Percentiles rank a stretch among this genome's conserved stretches.
Conservation (phyloP, 768 basidiomycete species). For the Crepidotus variabilis region DNA sequence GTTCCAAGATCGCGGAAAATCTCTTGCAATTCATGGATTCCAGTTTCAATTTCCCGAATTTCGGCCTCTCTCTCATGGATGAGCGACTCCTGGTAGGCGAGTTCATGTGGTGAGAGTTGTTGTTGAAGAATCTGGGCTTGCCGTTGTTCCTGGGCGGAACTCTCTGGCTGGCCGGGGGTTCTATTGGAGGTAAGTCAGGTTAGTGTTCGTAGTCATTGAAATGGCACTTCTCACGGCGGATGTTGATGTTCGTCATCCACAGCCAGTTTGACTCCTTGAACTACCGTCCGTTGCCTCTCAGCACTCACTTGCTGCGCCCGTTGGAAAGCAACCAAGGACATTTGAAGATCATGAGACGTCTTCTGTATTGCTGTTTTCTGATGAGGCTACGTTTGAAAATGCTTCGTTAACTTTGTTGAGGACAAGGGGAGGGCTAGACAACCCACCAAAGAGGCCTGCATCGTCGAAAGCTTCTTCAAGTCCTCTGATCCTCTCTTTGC, state of each 20-base stretch:
- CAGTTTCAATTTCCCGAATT: constrained; percentile 94
- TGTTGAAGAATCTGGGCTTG: constrained; percentile 68
- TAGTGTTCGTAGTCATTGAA: neutral
- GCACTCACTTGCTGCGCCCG: constrained; percentile 87
- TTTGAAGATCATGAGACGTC: constrained; percentile 88
- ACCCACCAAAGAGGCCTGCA: constrained; percentile 60
- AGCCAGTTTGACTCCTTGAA: constrained; percentile 79
- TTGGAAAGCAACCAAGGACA: constrained; percentile 89
- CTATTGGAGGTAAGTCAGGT: constrained; percentile 8
- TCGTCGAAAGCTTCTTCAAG: constrained; percentile 78
- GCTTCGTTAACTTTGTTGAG: neutral
- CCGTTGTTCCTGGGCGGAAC: constrained; percentile 49
- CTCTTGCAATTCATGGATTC: constrained; percentile 93
- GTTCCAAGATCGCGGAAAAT: constrained; percentile 97
- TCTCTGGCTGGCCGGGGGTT: constrained; percentile 34
- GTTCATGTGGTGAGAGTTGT: constrained; percentile 84
- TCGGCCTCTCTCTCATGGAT: constrained; percentile 93
- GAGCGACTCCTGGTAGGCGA: constrained; percentile 93
- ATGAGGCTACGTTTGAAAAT: constrained; percentile 48
- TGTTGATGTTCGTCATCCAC: constrained; percentile 68
- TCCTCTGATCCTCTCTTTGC: constrained; percentile 92
- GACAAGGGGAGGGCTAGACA: neutral
- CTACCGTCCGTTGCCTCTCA: constrained; percentile 84
- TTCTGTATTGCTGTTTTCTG: constrained; percentile 86
- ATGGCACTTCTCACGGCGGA: constrained; percentile 19